Percentiles rank a stretch among this genome's conserved stretches.
Evolutionary conservation across 805 yeast genomes (phyloP).

Genomic region (Maudiozyma pseudohumilis): DNA sequence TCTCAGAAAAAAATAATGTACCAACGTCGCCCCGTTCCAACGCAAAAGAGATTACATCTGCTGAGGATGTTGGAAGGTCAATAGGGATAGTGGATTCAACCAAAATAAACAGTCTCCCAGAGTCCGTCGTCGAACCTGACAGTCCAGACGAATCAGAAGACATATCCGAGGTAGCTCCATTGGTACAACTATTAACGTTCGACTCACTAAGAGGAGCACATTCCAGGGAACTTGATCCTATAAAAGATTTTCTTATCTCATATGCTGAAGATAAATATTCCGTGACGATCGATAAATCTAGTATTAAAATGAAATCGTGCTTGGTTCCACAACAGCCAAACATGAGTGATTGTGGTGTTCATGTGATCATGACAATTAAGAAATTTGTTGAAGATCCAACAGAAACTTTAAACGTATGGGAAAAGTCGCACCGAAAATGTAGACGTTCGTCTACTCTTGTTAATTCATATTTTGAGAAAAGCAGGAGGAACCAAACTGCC

Average conservation of each 20-base stretch:
- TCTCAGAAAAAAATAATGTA: not conserved
- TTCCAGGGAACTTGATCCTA: slow-evolving; percentile 45
- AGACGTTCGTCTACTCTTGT: slow-evolving; percentile 12
- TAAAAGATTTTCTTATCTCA: slow-evolving; percentile 49
- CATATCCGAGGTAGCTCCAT: slow-evolving; percentile 12
- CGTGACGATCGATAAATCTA: slow-evolving; percentile 36
- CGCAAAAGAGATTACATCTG: not conserved
- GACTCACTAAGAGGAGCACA: slow-evolving; percentile 61
- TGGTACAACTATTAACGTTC: slow-evolving; percentile 44
- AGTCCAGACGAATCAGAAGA: slow-evolving; percentile 7
- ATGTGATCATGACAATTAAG: slow-evolving; percentile 64
- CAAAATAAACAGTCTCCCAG: not conserved
- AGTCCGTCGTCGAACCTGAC: not conserved
- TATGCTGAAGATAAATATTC: slow-evolving; percentile 61
- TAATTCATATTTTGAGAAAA: slow-evolving; percentile 23
- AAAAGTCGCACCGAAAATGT: slow-evolving; percentile 15
- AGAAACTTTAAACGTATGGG: slow-evolving; percentile 44
- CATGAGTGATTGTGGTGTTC: slow-evolving; percentile 91
- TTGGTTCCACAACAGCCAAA: slow-evolving; percentile 77
- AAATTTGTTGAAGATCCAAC: slow-evolving; percentile 44
- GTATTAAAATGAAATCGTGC: slow-evolving; percentile 40
- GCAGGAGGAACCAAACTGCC: slow-evolving; percentile 15
- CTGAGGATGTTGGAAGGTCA: not conserved
- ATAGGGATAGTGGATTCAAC: no score
- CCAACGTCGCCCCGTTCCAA: no score